A percentile compares a stretch with the other conserved stretches of the same genome.
phyloP scores from a whole-genome alignment of 2,329 filamentous ascomycete species.

The Exophiala calicioides region DNA sequence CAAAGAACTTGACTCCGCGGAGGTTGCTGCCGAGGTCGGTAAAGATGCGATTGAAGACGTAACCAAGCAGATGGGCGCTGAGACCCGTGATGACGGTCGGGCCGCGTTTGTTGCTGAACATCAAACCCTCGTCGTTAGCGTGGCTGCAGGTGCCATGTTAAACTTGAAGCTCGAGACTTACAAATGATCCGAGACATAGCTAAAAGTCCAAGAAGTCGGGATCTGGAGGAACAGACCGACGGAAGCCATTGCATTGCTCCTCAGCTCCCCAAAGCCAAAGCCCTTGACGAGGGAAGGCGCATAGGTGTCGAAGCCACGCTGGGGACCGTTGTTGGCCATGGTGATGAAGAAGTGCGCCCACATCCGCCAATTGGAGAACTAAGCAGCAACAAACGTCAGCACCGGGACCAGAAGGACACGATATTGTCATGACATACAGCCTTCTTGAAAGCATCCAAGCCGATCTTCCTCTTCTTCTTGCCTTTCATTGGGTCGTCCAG shows the following conservation, averaged over 20 bases:
- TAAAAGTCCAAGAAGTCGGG: slow-evolving; percentile 55
- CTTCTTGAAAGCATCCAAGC: slow-evolving; percentile 44
- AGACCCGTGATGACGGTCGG: slow-evolving; percentile 56
- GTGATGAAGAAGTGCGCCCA: slow-evolving; percentile 56
- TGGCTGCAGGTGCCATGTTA: not conserved
- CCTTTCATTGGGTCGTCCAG: slow-evolving; percentile 44
- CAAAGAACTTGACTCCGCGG: slow-evolving; percentile 53
- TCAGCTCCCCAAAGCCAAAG: slow-evolving; percentile 54
- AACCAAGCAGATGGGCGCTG: slow-evolving; percentile 52
- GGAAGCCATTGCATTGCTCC: slow-evolving; percentile 56
- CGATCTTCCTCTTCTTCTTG: slow-evolving; percentile 52
- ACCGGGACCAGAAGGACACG: no score
- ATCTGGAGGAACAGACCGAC: slow-evolving; percentile 58
- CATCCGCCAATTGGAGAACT: slow-evolving; percentile 55
- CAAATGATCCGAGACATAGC: slow-evolving; percentile 56
- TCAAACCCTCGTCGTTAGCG: no score
- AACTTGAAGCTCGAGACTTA: slow-evolving; percentile 35
- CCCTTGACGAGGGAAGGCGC: slow-evolving; percentile 56
- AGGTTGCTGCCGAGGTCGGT: slow-evolving; percentile 44
- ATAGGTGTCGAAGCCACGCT: slow-evolving; percentile 52
- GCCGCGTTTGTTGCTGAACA: slow-evolving; percentile 48
- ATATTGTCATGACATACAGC: slow-evolving; percentile 41
- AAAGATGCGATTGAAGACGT: slow-evolving; percentile 57
- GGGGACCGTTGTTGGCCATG: slow-evolving; percentile 51
- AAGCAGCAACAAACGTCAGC: not conserved